Conservation (phyloP, 176 grass and related monocot species). For the Poa pratensis region DNA sequence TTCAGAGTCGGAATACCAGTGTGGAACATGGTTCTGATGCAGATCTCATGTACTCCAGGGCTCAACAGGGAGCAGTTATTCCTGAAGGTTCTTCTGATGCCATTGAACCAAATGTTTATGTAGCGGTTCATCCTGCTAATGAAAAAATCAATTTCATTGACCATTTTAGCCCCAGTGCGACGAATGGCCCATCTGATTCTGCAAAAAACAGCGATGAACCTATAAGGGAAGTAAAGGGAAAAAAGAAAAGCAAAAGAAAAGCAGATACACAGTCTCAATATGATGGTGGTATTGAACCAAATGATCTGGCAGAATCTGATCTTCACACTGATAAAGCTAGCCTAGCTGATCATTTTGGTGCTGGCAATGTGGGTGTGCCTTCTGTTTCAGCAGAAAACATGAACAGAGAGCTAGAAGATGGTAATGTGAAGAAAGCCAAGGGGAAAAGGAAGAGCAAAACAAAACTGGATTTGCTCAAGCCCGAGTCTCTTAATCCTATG, state of each 20-base stretch:
- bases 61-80: slow-evolving; percentile 10
- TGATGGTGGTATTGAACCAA: slow-evolving; percentile 36
- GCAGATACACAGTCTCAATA: slow-evolving; percentile 28
- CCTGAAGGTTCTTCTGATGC: slow-evolving; percentile 45
- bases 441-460: slow-evolving; percentile 56
- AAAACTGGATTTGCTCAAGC: slow-evolving; percentile 42
- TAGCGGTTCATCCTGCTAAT: slow-evolving; percentile 18
- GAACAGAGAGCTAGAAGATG: slow-evolving; percentile 3
- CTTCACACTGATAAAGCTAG: slow-evolving; percentile 42
- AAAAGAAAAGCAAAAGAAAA: slow-evolving; percentile 64
- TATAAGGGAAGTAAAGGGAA: slow-evolving; percentile 42
- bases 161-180: slow-evolving; percentile 37
- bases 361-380: slow-evolving; percentile 33
- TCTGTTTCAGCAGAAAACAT: slow-evolving; percentile 42
- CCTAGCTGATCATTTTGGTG: slow-evolving; percentile 38
- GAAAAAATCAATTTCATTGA: slow-evolving; percentile 52
- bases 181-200: slow-evolving; percentile 42
- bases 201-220: slow-evolving; percentile 42
- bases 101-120: slow-evolving; percentile 33
- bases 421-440: slow-evolving; percentile 49
- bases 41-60: slow-evolving; percentile 36
- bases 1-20: slow-evolving; percentile 43
- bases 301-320: slow-evolving; percentile 25
- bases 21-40: slow-evolving; percentile 34
- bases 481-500: slow-evolving; percentile 25